These are phyloP conservation scores for Lantana camara DNA, from an alignment of 257 asterid genomes.

Conservation along the genomic window DNA sequence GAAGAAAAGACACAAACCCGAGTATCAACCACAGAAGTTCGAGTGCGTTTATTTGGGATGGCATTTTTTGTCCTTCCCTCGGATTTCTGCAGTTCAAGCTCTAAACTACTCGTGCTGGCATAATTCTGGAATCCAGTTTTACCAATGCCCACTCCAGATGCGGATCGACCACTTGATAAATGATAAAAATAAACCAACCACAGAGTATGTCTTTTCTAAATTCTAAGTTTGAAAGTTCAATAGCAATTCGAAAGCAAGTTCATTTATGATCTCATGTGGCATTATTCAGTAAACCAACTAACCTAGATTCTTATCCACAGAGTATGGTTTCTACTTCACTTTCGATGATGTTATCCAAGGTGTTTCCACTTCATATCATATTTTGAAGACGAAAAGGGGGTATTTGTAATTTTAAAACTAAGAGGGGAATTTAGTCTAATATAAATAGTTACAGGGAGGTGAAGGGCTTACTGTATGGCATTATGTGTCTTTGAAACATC, in stretches of 20 bases:
- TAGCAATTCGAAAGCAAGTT: conserved; percentile 19
- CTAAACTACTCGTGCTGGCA: conserved; percentile 59
- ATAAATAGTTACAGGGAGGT: background rate
- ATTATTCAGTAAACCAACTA: conserved; percentile 23
- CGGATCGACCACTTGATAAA: conserved; percentile 62
- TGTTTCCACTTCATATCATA: no score
- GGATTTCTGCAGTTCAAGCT: conserved; percentile 67
- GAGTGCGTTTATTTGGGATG: conserved; percentile 86
- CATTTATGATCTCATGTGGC: conserved; percentile 13
- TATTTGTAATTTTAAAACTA: no score
- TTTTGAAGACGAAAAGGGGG: no score
- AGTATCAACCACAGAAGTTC: conserved; percentile 78
- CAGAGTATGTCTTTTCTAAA: conserved; percentile 17
- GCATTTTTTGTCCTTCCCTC: conserved; percentile 66
- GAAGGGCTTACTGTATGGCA: conserved; percentile 55
- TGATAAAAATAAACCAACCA: background rate
- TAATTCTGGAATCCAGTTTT: conserved; percentile 72
- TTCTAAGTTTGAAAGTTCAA: conserved; percentile 21
- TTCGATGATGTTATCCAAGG: no score
- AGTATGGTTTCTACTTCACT: no score
- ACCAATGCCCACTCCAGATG: conserved; percentile 51
- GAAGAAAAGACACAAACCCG: conserved; percentile 50
- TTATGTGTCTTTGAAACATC: conserved; percentile 60
- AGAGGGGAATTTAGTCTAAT: no score
- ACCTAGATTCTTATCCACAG: conserved; percentile 12